Base-by-base conservation (phyloP, 495 filamentous ascomycete species). In the Tirmania nivea region DNA sequence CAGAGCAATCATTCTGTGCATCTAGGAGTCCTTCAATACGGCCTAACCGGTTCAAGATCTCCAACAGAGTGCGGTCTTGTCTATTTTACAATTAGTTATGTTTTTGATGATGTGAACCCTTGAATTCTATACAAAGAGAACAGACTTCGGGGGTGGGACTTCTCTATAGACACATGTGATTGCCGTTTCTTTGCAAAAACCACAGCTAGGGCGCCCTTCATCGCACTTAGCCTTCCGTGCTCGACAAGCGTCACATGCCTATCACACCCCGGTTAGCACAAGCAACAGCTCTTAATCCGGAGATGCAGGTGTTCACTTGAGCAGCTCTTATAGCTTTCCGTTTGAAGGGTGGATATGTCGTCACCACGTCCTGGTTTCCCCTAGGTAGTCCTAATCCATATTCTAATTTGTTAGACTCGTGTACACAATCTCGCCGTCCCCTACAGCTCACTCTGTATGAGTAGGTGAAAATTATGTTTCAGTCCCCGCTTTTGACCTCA, bases 191-290 rank as follows among this genome's bases (percentile, higher is more conserved):
- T 71, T 76, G 64, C 76, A 79, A 57, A 75, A 73, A 50, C 74
- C 75, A 60, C 76, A 79, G 36, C 68, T 63, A 0, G 76, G 76
- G 45, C 76, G 70, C 34, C 75, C 74, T 60, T 79, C 76, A 48
- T 79, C 76, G 54, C 76, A 79, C 59, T 79, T 79, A n/a, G 76
- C 75, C 58, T 79, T 79, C 54, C 76, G 69, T 17, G 73, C 66
- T 57, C 76, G 73, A 59, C 76, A 79, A 62, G 74, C 73, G 56
- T 79, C 76, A 55, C 76, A 79, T 25, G 76, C 76, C 75, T 78
- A 51, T 36, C n/a, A 49, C 37, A 21, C 19, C 6, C 10, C 19
- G 19, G 4, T n/a, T n/a, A n/a, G 19, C 4, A 47, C 4, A n/a
- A 47, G 9, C 1, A n/a, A 47, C 14, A n/a, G 14, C 42, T 47